A percentile compares a stretch with the other conserved stretches of the same genome.
phyloP scores from a whole-genome alignment of 495 filamentous ascomycete genomes.

The Hyphodiscus hymeniophilus region DNA sequence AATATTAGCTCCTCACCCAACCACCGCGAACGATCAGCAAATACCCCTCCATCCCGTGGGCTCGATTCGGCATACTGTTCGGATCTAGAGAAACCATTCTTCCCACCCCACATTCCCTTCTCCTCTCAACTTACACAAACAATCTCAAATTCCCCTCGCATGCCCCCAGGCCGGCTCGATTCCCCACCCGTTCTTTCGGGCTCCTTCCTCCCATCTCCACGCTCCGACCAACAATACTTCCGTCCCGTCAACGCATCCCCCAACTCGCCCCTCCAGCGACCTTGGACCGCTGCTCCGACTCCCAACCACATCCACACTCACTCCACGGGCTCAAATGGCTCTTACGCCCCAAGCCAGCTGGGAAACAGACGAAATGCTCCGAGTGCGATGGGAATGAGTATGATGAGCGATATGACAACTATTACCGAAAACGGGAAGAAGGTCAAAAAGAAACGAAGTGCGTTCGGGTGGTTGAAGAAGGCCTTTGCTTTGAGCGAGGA shows the following conservation, averaged over 20 bases:
- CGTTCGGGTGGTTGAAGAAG: slow-evolving; percentile 52
- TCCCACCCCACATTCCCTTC: neutral
- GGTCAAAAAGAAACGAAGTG: slow-evolving; percentile 50
- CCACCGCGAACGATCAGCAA: slow-evolving; percentile 7
- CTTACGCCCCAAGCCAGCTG: slow-evolving; percentile 33
- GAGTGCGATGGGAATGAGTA: slow-evolving; percentile 39
- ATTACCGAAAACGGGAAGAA: slow-evolving; percentile 25
- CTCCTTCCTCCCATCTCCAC: slow-evolving; percentile 35
- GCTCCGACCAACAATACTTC: slow-evolving; percentile 44
- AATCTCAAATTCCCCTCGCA: neutral
- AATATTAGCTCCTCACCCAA: neutral
- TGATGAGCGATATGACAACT: slow-evolving; percentile 24
- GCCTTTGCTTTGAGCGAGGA: slow-evolving; percentile 49
- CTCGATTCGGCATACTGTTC: slow-evolving; percentile 46
- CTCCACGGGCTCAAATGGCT: slow-evolving; percentile 21
- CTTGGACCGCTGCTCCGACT: slow-evolving; percentile 37
- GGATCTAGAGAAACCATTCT: slow-evolving; percentile 33
- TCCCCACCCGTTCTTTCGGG: slow-evolving; percentile 17
- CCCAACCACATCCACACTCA: slow-evolving; percentile 20
- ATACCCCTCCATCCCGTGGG: slow-evolving; percentile 27
- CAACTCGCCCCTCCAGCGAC: slow-evolving; percentile 46
- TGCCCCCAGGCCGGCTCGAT: neutral
- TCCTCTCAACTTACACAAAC: neutral
- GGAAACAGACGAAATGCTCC: slow-evolving; percentile 20
- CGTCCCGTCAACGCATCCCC: slow-evolving; percentile 45